These are phyloP conservation scores for Saksenaea oblongispora DNA, from an alignment of 371 early-diverging fungal genomes.

Conservation along the genomic window DNA sequence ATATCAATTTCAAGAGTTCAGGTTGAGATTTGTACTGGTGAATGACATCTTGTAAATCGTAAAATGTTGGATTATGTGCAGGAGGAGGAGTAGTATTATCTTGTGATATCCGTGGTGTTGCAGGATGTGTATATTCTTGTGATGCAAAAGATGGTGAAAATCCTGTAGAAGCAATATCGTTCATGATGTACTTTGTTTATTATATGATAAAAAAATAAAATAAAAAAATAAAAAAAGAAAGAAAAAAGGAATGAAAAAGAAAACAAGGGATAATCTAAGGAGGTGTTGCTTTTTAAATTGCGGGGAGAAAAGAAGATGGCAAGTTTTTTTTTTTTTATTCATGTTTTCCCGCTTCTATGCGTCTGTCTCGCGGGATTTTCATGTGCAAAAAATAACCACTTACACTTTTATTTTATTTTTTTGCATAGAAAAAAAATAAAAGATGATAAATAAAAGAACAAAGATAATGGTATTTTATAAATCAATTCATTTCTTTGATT, in stretches of 20 bases:
- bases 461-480: not conserved
- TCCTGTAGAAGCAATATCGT: not conserved
- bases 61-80: slow-evolving; percentile 3
- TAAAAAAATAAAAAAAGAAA: not conserved
- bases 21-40: slow-evolving; percentile 60
- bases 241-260: not conserved
- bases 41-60: slow-evolving; percentile 60
- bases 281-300: slow-evolving; percentile 10
- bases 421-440: not conserved
- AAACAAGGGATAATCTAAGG: not conserved
- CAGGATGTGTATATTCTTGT: not conserved
- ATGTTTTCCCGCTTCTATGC: not conserved
- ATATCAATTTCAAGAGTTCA: slow-evolving; percentile 63
- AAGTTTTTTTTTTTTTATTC: not conserved
- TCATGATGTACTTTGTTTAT: not conserved
- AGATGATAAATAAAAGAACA: not conserved
- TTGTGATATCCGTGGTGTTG: not conserved
- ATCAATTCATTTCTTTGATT: not conserved
- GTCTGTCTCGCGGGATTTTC: not conserved
- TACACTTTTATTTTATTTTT: not conserved
- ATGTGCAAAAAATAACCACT: not conserved
- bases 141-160: not conserved
- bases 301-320: slow-evolving; percentile 1
- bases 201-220: not conserved
- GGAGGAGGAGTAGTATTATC: not conserved